phyloP scores from a whole-genome alignment of 2,329 filamentous ascomycete genomes.

The Cladosporium austrohemisphaericum region DNA sequence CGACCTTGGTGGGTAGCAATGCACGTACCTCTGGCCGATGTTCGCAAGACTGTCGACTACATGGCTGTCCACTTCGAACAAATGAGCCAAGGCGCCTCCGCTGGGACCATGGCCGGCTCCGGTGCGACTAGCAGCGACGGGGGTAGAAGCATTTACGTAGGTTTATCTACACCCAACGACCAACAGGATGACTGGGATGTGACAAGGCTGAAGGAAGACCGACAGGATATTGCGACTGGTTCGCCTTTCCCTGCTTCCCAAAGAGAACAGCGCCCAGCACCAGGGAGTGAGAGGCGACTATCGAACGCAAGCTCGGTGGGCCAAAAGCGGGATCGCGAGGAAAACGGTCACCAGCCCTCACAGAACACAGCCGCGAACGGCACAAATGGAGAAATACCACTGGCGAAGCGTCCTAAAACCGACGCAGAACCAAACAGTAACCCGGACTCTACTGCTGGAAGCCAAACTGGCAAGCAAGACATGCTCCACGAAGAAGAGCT shows the following conservation, averaged over 20 bases:
- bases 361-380: slow-evolving; percentile 20
- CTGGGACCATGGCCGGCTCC: slow-evolving; percentile 13
- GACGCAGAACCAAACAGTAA: slow-evolving; percentile 15
- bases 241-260: slow-evolving; percentile 22
- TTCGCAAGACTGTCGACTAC: slow-evolving; percentile 68
- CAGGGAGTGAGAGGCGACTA: slow-evolving; percentile 30
- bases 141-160: slow-evolving; percentile 42
- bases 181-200: slow-evolving; percentile 32
- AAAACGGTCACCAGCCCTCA: slow-evolving; percentile 15
- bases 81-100: slow-evolving; percentile 32
- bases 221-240: slow-evolving; percentile 18
- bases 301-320: slow-evolving; percentile 30
- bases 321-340: slow-evolving; percentile 30
- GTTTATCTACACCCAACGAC: slow-evolving; percentile 37
- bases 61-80: slow-evolving; percentile 59
- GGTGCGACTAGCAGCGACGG: slow-evolving; percentile 35
- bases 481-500: slow-evolving; percentile 27
- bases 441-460: slow-evolving; percentile 13
- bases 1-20: slow-evolving; percentile 84
- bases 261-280: slow-evolving; percentile 16
- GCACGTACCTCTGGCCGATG: slow-evolving; percentile 65
- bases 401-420: slow-evolving; percentile 12
- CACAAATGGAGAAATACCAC: slow-evolving; percentile 8
- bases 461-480: slow-evolving; percentile 19
- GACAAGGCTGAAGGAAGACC: slow-evolving; percentile 28